Conservation (phyloP, 1,284 basidiomycete genomes). For the Inonotus obliquus region DNA sequence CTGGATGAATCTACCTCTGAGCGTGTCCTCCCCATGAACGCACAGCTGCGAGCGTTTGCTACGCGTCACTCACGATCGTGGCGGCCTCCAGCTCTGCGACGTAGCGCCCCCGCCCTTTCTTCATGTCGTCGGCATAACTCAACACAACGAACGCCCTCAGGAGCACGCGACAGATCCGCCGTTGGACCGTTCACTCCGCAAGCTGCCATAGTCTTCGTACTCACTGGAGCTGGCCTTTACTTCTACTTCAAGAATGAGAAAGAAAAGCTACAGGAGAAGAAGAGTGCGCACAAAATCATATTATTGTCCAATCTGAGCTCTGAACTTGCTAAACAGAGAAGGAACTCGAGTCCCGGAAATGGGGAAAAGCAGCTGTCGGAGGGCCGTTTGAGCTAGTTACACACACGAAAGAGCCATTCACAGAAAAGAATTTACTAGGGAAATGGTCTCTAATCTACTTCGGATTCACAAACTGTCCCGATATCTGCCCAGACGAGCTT, state of each 20-base stretch:
- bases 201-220: slow-evolving; percentile 79
- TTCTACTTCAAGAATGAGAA: slow-evolving; percentile 92
- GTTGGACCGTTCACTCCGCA: slow-evolving; percentile 76
- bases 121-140: not conserved
- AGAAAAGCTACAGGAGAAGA: slow-evolving; percentile 65
- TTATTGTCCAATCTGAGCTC: not conserved
- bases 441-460: slow-evolving; percentile 94
- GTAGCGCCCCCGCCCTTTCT: not conserved
- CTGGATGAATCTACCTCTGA: not conserved
- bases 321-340: slow-evolving; percentile 44
- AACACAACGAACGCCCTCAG: not conserved
- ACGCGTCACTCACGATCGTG: not conserved
- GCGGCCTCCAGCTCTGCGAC: not conserved
- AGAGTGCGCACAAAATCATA: slow-evolving; percentile 36
- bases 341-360: slow-evolving; percentile 53
- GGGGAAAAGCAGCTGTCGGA: slow-evolving; percentile 77
- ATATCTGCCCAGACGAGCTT: slow-evolving; percentile 97
- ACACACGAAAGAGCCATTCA: slow-evolving; percentile 68
- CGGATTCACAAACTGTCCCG: slow-evolving; percentile 96
- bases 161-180: slow-evolving; percentile 36
- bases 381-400: slow-evolving; percentile 82
- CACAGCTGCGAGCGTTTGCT: not conserved
- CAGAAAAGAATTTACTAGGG: slow-evolving; percentile 80
- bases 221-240: slow-evolving; percentile 78
- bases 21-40: not conserved